Evolutionary conservation across 2,329 filamentous ascomycete genomes (phyloP).

Genomic region (Phialocephala subalpina): DNA sequence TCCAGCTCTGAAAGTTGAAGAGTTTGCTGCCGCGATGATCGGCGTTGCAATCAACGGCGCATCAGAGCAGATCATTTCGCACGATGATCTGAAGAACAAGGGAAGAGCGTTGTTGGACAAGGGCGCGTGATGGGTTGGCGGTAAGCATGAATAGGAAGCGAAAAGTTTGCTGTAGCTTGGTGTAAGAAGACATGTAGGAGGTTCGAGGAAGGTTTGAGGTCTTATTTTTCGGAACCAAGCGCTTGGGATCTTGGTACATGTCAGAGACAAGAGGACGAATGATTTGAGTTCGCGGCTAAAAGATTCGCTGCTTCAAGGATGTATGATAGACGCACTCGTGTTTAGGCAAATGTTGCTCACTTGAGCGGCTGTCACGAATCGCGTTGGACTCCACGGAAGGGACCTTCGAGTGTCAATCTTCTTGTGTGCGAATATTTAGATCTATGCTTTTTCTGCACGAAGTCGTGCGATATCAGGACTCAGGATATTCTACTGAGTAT

Average conservation of each 20-base stretch:
- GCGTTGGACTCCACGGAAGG: neutral
- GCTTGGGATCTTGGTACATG: neutral
- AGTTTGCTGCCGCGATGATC: constrained; percentile 24
- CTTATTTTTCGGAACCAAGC: neutral
- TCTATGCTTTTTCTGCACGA: neutral
- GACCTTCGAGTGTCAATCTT: neutral
- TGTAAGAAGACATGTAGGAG: constrained; percentile 4
- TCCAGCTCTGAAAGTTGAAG: constrained; percentile 16
- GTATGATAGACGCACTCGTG: constrained; percentile 2
- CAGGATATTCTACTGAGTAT: neutral
- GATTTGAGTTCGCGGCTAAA: neutral
- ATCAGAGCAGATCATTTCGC: constrained; percentile 2
- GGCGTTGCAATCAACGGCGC: constrained; percentile 11
- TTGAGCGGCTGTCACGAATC: neutral
- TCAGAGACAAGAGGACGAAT: neutral
- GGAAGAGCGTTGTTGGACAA: constrained; percentile 7
- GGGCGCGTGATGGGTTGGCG: neutral
- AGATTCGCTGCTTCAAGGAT: neutral
- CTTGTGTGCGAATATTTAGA: neutral
- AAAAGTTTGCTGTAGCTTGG: neutral
- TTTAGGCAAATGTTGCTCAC: constrained; percentile 5
- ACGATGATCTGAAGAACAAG: constrained; percentile 8
- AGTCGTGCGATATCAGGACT: neutral
- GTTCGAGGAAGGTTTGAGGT: neutral
- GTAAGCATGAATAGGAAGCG: neutral